Evolutionary conservation across 768 basidiomycete species (phyloP).

Genomic region (Suillus weaverae): DNA sequence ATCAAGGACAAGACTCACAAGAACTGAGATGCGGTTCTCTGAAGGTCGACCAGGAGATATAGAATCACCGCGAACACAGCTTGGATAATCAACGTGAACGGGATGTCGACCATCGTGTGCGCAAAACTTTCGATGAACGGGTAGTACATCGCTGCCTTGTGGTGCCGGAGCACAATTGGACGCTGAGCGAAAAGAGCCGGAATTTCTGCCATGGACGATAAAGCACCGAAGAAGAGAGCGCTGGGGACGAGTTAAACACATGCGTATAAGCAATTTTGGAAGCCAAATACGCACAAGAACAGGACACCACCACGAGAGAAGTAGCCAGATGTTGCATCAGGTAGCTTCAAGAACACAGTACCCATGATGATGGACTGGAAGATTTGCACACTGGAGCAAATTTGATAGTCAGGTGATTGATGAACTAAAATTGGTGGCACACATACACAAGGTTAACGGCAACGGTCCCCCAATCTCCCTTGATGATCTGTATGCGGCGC

Average conservation of each 20-base stretch:
- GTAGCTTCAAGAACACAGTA: slow-evolving; percentile 71
- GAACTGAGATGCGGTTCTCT: slow-evolving; percentile 56
- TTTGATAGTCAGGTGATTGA: neutral
- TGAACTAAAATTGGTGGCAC: neutral
- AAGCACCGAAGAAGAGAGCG: slow-evolving; percentile 56
- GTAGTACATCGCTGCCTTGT: slow-evolving; percentile 49
- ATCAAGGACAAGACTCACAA: slow-evolving; percentile 47
- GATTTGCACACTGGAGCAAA: slow-evolving; percentile 37
- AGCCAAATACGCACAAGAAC: slow-evolving; percentile 58
- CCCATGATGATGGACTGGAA: slow-evolving; percentile 62
- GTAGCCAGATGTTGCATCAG: slow-evolving; percentile 71
- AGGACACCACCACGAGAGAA: slow-evolving; percentile 88
- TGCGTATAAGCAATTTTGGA: neutral
- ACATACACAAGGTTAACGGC: slow-evolving; percentile 29
- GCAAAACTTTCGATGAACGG: slow-evolving; percentile 54
- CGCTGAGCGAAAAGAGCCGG: slow-evolving; percentile 48
- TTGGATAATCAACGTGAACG: slow-evolving; percentile 61
- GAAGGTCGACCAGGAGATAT: slow-evolving; percentile 69
- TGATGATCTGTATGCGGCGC: slow-evolving; percentile 47
- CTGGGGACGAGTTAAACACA: slow-evolving; percentile 28
- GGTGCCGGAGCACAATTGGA: slow-evolving; percentile 45
- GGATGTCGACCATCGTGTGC: slow-evolving; percentile 67
- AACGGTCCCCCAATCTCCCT: slow-evolving; percentile 37
- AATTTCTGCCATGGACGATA: slow-evolving; percentile 61
- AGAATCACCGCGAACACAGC: slow-evolving; percentile 63